Base-by-base conservation (phyloP, 495 filamentous ascomycete genomes). In the Extremus antarcticus region DNA sequence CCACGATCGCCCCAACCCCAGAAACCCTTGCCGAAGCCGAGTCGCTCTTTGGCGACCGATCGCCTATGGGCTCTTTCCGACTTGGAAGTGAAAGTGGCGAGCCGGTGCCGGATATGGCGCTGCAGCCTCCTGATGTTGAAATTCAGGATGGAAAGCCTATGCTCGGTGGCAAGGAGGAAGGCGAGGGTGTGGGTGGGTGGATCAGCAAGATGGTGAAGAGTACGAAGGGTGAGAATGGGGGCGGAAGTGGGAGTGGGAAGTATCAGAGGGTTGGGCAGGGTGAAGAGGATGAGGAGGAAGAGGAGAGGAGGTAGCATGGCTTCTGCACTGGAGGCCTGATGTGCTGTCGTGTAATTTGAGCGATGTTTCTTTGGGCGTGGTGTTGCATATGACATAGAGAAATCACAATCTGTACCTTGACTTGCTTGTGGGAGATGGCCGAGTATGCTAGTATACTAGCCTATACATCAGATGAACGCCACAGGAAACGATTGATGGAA, bases 51-150 rank as follows among this genome's bases (percentile, higher is more conserved):
- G 71, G 71, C 39, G 73, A 77, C 21, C 73, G 74, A 24, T 94
- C 90, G 10, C 90, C 89, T 22, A 80, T 90, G 1, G 83, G 87
- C 15, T 87, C 82, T 0, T 78, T 92, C 50, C 85, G 90, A 65
- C 78, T 90, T 51, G 80, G 83, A 49, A 71, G 78, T 35, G 74
- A 73, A 7, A 7, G 7, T 35, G 61, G 56, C 15, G 81, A 70
- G 59, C 78, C 80, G 17, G 85, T 88, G 54, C 85, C 86, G 4
- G 82, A 57, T 45, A 74, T 89, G 35, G 82, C 88, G 61, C 85
- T 90, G 50, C 75, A 86, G 43, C 84, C 85, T 2, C 85, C 86
- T 0, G 72, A 74, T 47, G 69, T 78, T 2, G 64, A 66, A 15
- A 65, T 70, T 40, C 66, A 74, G 49, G 74, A 74, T 49, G 71